Conservation (phyloP, 1,139 yeast species). For the Diutina siamensis region DNA sequence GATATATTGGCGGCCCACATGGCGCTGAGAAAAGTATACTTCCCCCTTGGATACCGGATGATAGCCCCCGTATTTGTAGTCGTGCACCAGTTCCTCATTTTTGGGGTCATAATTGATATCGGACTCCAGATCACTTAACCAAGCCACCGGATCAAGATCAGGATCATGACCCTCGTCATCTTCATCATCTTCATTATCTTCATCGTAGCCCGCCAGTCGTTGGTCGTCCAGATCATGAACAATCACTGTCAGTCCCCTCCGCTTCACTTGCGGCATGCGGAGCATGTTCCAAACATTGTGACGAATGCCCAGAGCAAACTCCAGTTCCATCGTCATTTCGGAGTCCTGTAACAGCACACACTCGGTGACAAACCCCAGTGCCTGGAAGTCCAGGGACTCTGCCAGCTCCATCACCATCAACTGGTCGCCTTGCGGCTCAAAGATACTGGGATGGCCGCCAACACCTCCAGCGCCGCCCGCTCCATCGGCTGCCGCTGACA, state of each 20-base stretch:
- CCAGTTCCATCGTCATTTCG: constrained; percentile 21
- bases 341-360: constrained; percentile 29
- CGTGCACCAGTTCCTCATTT: constrained; percentile 57
- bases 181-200: background rate
- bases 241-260: background rate
- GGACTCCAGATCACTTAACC: constrained; percentile 2
- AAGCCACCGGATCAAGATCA: constrained; percentile 2
- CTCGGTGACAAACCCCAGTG: constrained; percentile 19
- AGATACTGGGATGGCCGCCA: background rate
- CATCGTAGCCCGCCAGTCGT: no score
- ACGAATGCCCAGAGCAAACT: background rate
- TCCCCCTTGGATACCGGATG: constrained; percentile 81
- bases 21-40: constrained; percentile 30
- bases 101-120: constrained; percentile 18
- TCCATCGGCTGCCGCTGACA: background rate
- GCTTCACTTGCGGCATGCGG: background rate
- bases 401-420: background rate
- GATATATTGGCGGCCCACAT: constrained; percentile 29
- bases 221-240: background rate
- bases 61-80: constrained; percentile 76
- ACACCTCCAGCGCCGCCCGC: background rate
- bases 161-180: background rate
- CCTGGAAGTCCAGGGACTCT: background rate
- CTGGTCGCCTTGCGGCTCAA: background rate
- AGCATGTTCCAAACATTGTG: constrained; percentile 2